These are phyloP conservation scores for Mrakia hoshinonis DNA, from an alignment of 768 basidiomycete species.

Conservation along the genomic window DNA sequence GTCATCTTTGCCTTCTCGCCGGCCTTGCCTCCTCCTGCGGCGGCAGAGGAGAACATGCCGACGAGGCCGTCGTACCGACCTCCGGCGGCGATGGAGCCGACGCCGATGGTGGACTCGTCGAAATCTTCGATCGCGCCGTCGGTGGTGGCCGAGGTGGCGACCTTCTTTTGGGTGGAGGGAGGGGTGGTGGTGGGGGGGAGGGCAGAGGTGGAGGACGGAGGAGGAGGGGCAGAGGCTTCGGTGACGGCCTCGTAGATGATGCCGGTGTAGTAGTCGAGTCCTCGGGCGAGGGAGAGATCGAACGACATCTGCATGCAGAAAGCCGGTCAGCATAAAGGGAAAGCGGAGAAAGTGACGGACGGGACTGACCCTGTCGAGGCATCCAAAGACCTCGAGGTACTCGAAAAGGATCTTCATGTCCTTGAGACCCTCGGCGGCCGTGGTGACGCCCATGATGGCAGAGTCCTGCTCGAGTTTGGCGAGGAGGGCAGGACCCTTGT, in stretches of 20 bases:
- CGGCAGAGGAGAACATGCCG: slow-evolving; percentile 66
- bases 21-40: slow-evolving; percentile 46
- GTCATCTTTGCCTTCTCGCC: slow-evolving; percentile 42
- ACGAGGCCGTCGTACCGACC: slow-evolving; percentile 95
- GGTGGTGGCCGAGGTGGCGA: slow-evolving; percentile 44
- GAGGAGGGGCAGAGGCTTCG: slow-evolving; percentile 84
- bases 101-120: slow-evolving; percentile 86
- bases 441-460: slow-evolving; percentile 57
- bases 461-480: slow-evolving; percentile 58
- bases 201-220: slow-evolving; percentile 33
- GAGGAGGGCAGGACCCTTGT: slow-evolving; percentile 62
- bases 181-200: slow-evolving; percentile 36
- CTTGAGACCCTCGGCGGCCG: slow-evolving; percentile 67
- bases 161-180: slow-evolving; percentile 34
- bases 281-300: slow-evolving; percentile 92
- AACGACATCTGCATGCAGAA: slow-evolving; percentile 66
- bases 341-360: background rate
- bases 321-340: background rate
- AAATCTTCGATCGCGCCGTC: slow-evolving; percentile 56
- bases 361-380: slow-evolving; percentile 59
- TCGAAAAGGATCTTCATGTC: slow-evolving; percentile 82
- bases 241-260: slow-evolving; percentile 95
- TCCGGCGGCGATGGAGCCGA: slow-evolving; percentile 98
- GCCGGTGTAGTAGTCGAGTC: slow-evolving; percentile 96
- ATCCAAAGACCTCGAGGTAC: slow-evolving; percentile 69